Base-by-base conservation (phyloP, 75 land plant species). In the Isoetes taiwanensis region DNA sequence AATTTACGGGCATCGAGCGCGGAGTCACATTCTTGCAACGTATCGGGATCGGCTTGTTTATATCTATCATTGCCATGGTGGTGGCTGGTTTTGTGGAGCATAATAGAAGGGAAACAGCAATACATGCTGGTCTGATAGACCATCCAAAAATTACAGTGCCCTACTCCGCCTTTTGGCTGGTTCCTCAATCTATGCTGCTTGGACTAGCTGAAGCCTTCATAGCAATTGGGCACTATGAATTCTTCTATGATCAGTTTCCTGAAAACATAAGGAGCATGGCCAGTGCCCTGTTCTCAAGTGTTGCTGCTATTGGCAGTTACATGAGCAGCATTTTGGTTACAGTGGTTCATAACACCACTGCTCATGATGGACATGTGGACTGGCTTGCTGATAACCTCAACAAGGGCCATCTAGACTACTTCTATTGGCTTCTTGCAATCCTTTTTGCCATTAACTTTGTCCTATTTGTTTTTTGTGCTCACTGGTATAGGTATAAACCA, bases 171-270 rank as follows among this genome's bases (percentile, higher is more conserved):
- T 79, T 85, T 63, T 42, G 71, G 8, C 69, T 81, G 12, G 71
- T 81, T 0, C 90, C 90, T 1, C 90, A 85, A 50, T 76, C 69
- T 32, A 58, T 66, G 6, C 52, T 85, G 5, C 62, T 72, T 69
- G 90, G 90, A 0, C 37, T 85, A 1, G 81, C 76, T 1, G 90
- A 85, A 52, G 63, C 73, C 24, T 85, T 85, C 43, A 23, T 72
- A 12, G 81, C 69, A 14, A 71, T 79, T 2, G 85, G 72, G 1
- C 66, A 75, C 30, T 2, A 3, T 12, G 56, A 54, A 12, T 28
- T 54, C 56, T 54, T 9, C 26, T 54, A 54, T 41, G 40, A 72
- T 28, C 77, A 81, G 34, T 69, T 67, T 4, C 80, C 84, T 3
- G 72, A 67, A 30, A 48, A 57, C 65, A 74, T 81, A 80, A 70